Base-by-base conservation (phyloP, 176 grass and related monocot species). In the Dendrocalamus sinicus region DNA sequence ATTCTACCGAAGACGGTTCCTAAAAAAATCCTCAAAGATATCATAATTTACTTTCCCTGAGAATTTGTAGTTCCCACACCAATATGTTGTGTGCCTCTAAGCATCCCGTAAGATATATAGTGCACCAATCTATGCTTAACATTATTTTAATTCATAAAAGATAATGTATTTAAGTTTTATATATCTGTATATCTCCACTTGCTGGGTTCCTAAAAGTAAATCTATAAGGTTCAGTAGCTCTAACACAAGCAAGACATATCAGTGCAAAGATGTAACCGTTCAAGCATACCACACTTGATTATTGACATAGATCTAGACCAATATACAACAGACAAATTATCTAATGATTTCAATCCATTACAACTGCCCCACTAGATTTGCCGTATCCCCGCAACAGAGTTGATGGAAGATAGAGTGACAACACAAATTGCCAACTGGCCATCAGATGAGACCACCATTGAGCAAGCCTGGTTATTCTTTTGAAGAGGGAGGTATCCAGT, bases 21-120 rank as follows among this genome's bases (percentile, higher is more conserved):
- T 43, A 37, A 37, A 37, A 43, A 43, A 43, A 43, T 8, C 43
- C 43, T 52, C 13, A 54, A 86, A 70, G 15, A 51, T 52, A 16
- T 51, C 63, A 70, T 4, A 20, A n/a, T 75, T 76, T 40, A 48
- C 19, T 58, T 14, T 70, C 43, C 50, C 9, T 5, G 6, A 44
- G 39, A 89, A 51, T 69, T 54, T 40, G 43, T 66, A 85, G 12
- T 37, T 4, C 70, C 12, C 55, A n/a, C 45, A 77, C 44, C n/a
- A 78, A 40, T 39, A 41, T 66, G 54, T 6, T 48, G 54, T n/a
- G 20, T 39, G 46, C 4, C 9, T 35, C 12, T 23, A 70, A 46
- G 9, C 5, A 46, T 45, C 13, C 59, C 15, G 23, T 52, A 59
- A 59, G 23, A 67, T 6, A 59, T 28, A 9, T 0, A n/a, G 46